These are phyloP conservation scores for Allium fistulosum DNA, from an alignment of 106 monocot genomes.

Conservation along the genomic window DNA sequence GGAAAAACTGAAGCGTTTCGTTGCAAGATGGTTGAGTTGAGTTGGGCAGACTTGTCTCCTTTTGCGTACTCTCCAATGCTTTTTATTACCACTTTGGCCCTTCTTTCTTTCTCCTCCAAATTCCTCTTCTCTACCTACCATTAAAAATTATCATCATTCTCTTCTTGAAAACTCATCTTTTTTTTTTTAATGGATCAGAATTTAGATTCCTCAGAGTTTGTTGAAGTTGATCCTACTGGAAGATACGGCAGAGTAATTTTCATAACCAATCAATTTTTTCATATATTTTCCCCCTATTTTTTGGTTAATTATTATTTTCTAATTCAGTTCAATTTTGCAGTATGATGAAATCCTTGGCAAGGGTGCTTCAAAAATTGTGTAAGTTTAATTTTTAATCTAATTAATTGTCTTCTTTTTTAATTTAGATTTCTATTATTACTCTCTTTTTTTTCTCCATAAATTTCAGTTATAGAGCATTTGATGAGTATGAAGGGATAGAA, in stretches of 20 bases:
- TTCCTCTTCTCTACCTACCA: too few species aligned
- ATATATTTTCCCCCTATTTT: background rate
- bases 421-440: too few species aligned
- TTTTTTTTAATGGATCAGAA: background rate
- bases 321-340: constrained; percentile 14
- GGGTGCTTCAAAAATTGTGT: constrained; percentile 46
- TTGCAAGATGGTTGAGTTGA: too few species aligned
- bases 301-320: background rate
- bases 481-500: constrained; percentile 40
- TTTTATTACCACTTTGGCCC: background rate
- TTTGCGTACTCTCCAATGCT: background rate
- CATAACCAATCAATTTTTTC: background rate
- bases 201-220: constrained; percentile 10
- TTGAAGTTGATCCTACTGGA: constrained; percentile 24
- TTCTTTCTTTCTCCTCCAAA: background rate
- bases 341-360: constrained; percentile 43
- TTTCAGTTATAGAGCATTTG: constrained; percentile 37
- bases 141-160: too few species aligned
- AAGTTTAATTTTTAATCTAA: background rate
- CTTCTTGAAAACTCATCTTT: background rate
- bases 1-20: too few species aligned
- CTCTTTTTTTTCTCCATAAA: background rate
- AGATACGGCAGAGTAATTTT: constrained; percentile 15
- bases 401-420: too few species aligned
- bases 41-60: background rate